Conservation (phyloP, 371 early-diverging fungal genomes). For the Aphelidium insulamus region DNA sequence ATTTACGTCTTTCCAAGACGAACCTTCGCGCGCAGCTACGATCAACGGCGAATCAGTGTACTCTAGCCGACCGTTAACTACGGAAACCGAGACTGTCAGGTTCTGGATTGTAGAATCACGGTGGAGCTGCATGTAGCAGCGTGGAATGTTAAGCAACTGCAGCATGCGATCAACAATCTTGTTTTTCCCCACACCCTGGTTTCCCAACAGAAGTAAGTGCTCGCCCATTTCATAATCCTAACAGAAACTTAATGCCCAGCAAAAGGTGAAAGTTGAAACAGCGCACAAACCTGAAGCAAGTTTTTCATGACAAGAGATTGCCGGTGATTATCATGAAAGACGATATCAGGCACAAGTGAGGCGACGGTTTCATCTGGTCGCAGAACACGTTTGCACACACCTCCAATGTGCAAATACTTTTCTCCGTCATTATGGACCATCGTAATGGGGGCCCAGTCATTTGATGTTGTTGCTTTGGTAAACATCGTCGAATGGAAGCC, state of each 20-base stretch:
- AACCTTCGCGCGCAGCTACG: conserved; percentile 31
- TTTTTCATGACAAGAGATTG: conserved; percentile 44
- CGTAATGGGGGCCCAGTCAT: too few relatives aligned
- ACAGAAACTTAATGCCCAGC: background rate
- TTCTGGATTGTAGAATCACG: conserved; percentile 63
- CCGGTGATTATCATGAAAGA: conserved; percentile 50
- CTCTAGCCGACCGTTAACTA: conserved; percentile 40
- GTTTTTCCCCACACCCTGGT: conserved; percentile 75
- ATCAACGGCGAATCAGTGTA: conserved; percentile 62
- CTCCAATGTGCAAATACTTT: too few relatives aligned
- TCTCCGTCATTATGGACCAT: too few relatives aligned
- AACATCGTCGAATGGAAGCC: too few relatives aligned
- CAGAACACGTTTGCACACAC: too few relatives aligned
- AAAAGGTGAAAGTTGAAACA: conserved; percentile 7
- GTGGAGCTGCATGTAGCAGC: conserved; percentile 67
- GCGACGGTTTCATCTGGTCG: conserved; percentile 10
- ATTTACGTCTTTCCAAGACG: background rate
- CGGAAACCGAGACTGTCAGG: conserved; percentile 48
- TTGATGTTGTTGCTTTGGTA: too few relatives aligned
- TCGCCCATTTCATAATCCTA: conserved; percentile 19
- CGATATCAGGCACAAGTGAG: conserved; percentile 38
- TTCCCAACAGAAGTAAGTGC: conserved; percentile 44
- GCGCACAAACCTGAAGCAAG: conserved; percentile 41
- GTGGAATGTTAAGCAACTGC: conserved; percentile 39
- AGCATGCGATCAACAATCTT: conserved; percentile 54